Base-by-base conservation (phyloP, 257 asterid genomes). In the Gentiana straminea region DNA sequence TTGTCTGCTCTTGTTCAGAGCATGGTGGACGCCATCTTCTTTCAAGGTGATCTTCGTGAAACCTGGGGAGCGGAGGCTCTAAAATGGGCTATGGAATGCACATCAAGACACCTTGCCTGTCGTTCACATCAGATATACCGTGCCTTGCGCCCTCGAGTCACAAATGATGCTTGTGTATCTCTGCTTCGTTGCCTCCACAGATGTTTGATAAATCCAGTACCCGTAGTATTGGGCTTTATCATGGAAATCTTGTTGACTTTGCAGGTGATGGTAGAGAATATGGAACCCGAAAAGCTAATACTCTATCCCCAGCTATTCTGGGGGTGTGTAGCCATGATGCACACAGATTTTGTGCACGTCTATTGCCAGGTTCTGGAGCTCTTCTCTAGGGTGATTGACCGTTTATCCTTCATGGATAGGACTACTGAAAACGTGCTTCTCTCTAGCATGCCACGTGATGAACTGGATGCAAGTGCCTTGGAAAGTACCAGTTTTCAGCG, bases 241-340 rank as follows among this genome's bases (percentile, higher is more conserved):
- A 92, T 92, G 99, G 99, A 92, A 66, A 83, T 88, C 61, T 67
- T 92, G 81, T 66, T 88, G 69, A 92, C 97, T 65, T 70, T 92
- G 81, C 99, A 82, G 77, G 95, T 92, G 64, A 92, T 92, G 99
- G 99, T 92, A 65, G 94, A 92, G 74, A 92, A 88, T 73, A 92
- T 92, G 99, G 99, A 88, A 76, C 95, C 97, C 2, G 97, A 92
- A 70, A 88, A 92, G 74, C 94, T 92, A 51, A 92, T 92, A 69
- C 79, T 92, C 4, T 92, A 92, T 64, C 99, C 99, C 61, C 99
- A 92, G 77, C 97, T 92, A 64, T 92, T 92, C 79, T 92, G 99
- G 99, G 99, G 97, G 8, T 92, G 99, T 67, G 97, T 92, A 34
- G 95, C 99, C 44, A 88, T 92, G 99, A 83, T 88, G 99, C 99